Conservation (phyloP, 1,139 yeast genomes). For the Nakaseomyces delphensis region DNA sequence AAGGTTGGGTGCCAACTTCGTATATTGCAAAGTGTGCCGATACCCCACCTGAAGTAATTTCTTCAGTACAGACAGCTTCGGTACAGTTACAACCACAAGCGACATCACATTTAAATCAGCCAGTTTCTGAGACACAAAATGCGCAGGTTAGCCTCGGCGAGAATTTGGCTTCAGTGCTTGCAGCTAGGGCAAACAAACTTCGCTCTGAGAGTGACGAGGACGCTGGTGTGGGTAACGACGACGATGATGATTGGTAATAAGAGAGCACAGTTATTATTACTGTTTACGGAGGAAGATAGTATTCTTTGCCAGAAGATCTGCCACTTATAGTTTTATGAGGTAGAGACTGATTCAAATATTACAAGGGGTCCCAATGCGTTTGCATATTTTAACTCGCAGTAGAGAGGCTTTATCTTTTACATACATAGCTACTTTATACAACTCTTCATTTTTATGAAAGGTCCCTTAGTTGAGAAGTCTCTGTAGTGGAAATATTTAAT, state of each 20-base stretch:
- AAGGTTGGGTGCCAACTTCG: slow-evolving; percentile 97
- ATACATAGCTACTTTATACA: no score
- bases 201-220: slow-evolving; percentile 69
- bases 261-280: no score
- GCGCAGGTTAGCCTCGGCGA: slow-evolving; percentile 51
- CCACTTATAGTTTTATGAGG: no score
- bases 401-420: no score
- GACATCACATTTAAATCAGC: slow-evolving; percentile 4
- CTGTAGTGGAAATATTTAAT: no score
- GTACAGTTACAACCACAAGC: slow-evolving; percentile 10
- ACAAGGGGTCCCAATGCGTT: no score
- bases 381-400: no score
- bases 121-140: slow-evolving; percentile 3
- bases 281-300: no score
- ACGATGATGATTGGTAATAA: slow-evolving; percentile 41
- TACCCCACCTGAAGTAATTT: slow-evolving; percentile 8
- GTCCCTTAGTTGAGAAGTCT: no score
- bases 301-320: no score
- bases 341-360: no score
- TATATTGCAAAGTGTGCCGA: slow-evolving; percentile 59
- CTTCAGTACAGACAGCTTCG: neutral
- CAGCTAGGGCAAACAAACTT: slow-evolving; percentile 72
- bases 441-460: no score
- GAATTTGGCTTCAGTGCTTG: slow-evolving; percentile 83
- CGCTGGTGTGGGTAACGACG: slow-evolving; percentile 53